Evolutionary conservation across 106 monocot genomes (phyloP), one percentile per base, ranked within the genome.

Genomic region (Apostasia ramifera): DNA sequence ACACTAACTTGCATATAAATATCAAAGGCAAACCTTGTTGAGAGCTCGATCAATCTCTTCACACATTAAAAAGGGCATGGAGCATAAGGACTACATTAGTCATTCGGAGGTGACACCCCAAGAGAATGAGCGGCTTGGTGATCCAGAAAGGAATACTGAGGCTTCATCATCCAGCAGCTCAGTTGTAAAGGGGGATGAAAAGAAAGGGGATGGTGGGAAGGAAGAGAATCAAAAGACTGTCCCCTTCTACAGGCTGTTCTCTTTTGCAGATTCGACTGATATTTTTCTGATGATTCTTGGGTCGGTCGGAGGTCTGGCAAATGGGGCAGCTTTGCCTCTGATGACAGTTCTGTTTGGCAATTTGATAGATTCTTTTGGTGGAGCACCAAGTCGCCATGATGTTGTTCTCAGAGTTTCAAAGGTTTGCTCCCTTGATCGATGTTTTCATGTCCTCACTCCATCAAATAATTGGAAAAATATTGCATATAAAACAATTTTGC

Each of bases 281-380:
- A 4, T 57, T 14, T 3, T 75, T 44, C 46, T 83, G 79, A 83
- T 83, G 83, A 11, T 58, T 26, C 47, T 79, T 11, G 83, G 83
- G 3, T 55, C 79, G 7, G 44, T 57, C 1, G 83, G 75, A 26
- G 70, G 75, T 6, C 3, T 79, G 38, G 78, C 55, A 37, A 83
- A 83, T 72, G 83, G 83, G 56, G 55, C 54, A 5, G 59, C 83
- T 0, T 13, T 75, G 67, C 83, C 83, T 40, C 55, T 83, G 40
- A 83, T 79, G 79, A 75, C 79, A 5, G 54, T 79, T 46, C 59
- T 83, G 2, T 79, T 83, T 51, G 83, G 83, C 49, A 57, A 63
- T 44, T 12, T 83, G 50, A 76, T 79, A 10, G 49, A 75, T 26
- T 66, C 83, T 37, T 83, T 83, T 58, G 83, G 83, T 71, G 71